These are phyloP conservation scores for Cryphonectria parasitica DNA, from an alignment of 2,329 filamentous ascomycete species.

Conservation along the genomic window DNA sequence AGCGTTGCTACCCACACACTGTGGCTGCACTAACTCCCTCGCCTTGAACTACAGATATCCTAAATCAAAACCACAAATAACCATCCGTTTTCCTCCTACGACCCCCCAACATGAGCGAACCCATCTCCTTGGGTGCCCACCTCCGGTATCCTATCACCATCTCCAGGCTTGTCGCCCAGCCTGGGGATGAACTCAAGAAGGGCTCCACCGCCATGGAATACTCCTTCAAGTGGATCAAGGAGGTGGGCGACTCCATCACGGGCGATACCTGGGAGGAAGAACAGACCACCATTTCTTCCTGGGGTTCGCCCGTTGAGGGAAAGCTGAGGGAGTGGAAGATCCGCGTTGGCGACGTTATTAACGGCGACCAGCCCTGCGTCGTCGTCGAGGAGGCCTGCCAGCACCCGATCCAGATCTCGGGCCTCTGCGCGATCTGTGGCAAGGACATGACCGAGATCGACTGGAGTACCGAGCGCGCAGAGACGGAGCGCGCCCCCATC, in stretches of 20 bases:
- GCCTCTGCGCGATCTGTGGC: constrained; percentile 89
- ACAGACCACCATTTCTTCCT: constrained; percentile 73
- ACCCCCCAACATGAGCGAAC: constrained; percentile 45
- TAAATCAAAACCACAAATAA: not conserved
- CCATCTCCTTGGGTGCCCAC: constrained; percentile 59
- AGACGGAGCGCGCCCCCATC: constrained; percentile 86
- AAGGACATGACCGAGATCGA: constrained; percentile 93
- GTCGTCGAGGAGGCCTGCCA: constrained; percentile 89
- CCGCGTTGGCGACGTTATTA: constrained; percentile 65
- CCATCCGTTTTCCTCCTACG: not conserved
- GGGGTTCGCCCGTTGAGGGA: constrained; percentile 83
- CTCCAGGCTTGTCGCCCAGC: constrained; percentile 77
- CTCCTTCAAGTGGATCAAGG: constrained; percentile 79
- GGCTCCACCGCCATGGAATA: constrained; percentile 84
- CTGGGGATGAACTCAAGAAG: constrained; percentile 75
- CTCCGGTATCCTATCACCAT: constrained; percentile 94
- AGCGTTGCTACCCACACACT: not conserved
- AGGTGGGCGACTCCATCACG: constrained; percentile 68
- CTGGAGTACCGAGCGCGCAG: constrained; percentile 79
- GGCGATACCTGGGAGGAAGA: constrained; percentile 67
- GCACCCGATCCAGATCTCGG: constrained; percentile 88
- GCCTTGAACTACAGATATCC: not conserved
- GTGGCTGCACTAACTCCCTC: not conserved
- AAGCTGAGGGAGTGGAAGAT: constrained; percentile 78
- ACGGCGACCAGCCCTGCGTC: constrained; percentile 61